Percentiles rank a stretch among this genome's conserved stretches.
Evolutionary conservation across 306 rosid genomes (phyloP).

Genomic region (Pyrus bretschneideri): DNA sequence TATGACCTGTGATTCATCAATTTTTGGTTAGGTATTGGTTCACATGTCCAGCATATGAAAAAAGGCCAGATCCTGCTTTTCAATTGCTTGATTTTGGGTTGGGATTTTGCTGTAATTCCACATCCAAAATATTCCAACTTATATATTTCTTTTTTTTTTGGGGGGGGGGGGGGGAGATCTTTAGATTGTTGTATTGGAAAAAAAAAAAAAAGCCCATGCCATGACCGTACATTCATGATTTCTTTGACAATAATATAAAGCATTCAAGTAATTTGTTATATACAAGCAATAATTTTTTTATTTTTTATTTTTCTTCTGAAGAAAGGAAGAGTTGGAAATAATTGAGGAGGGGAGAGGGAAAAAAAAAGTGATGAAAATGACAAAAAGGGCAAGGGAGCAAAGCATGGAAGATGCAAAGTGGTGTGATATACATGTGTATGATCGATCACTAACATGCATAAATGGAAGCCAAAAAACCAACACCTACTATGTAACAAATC

Average conservation of each 20-base stretch:
- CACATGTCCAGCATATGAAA: slow-evolving; percentile 38
- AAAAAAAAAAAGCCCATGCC: neutral
- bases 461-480: slow-evolving; percentile 46
- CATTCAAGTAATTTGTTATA: neutral
- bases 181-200: too few relatives aligned
- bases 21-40: slow-evolving; percentile 23
- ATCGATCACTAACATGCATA: neutral
- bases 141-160: too few relatives aligned
- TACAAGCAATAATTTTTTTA: neutral
- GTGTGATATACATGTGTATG: neutral
- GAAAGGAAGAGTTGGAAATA: neutral
- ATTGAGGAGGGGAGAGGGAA: neutral
- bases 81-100: neutral
- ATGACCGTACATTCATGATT: slow-evolving; percentile 32
- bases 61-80: slow-evolving; percentile 20
- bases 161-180: too few relatives aligned
- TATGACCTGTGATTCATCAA: slow-evolving; percentile 33
- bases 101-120: neutral
- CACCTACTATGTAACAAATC: slow-evolving; percentile 50
- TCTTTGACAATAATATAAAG: slow-evolving; percentile 26
- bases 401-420: slow-evolving; percentile 34
- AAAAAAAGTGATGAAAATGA: slow-evolving; percentile 26
- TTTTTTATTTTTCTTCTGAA: neutral
- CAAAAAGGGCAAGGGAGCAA: slow-evolving; percentile 35
- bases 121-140: neutral